These are phyloP conservation scores for Citrus australasica DNA, from an alignment of 345 rosid genomes.

Conservation along the genomic window DNA sequence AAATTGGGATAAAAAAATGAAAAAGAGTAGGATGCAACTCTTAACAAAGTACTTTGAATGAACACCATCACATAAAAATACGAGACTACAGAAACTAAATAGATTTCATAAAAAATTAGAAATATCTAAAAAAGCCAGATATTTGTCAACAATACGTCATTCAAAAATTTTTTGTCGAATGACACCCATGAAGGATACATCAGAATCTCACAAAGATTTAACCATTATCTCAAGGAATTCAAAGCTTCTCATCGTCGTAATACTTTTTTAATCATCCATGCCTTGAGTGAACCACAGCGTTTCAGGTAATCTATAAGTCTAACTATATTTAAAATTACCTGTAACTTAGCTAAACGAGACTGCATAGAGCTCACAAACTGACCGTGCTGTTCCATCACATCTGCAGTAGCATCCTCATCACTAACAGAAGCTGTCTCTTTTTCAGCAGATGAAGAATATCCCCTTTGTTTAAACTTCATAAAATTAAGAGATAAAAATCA, in stretches of 20 bases:
- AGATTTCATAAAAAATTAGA: not conserved
- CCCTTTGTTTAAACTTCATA: conserved; percentile 59
- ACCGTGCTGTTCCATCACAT: conserved; percentile 71
- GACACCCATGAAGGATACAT: not conserved
- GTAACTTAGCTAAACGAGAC: conserved; percentile 86
- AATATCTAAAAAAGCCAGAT: not conserved
- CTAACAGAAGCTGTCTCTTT: conserved; percentile 50
- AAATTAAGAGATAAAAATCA: not conserved
- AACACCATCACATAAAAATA: not conserved
- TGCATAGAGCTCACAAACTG: conserved; percentile 90
- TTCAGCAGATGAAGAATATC: conserved; percentile 43
- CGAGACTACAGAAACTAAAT: not conserved
- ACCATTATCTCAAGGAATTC: not conserved
- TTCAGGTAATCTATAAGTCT: not conserved
- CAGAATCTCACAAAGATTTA: not conserved
- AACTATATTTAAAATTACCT: conserved; percentile 50
- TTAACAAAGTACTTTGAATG: not conserved
- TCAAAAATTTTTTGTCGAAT: not conserved
- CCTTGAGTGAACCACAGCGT: not conserved
- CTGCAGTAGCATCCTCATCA: conserved; percentile 71
- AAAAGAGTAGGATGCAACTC: not conserved
- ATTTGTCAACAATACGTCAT: not conserved
- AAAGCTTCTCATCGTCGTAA: not conserved
- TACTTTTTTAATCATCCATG: not conserved
- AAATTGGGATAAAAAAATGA: not conserved